Conservation (phyloP, 495 filamentous ascomycete genomes). For the Trichoderma reesei region DNA sequence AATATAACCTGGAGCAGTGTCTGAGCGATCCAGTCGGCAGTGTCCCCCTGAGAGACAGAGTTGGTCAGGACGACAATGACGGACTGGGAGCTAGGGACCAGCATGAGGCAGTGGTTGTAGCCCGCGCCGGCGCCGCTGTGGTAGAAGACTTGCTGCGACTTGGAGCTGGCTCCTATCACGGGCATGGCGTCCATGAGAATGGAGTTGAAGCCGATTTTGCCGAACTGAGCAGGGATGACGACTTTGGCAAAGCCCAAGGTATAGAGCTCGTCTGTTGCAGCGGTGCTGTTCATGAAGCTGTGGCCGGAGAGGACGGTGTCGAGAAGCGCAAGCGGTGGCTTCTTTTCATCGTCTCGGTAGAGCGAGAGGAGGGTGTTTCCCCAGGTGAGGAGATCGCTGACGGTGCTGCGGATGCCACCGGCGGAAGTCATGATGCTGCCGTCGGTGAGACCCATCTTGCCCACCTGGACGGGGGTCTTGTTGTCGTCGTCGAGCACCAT, state of each 20-base stretch:
- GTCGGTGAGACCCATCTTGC: too few relatives aligned
- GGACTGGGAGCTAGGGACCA: slow-evolving; percentile 21
- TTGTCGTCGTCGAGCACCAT: too few relatives aligned
- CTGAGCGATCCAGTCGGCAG: slow-evolving; percentile 22
- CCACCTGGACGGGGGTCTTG: too few relatives aligned
- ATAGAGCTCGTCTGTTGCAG: neutral
- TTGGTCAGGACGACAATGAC: slow-evolving; percentile 23
- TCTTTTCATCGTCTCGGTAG: neutral
- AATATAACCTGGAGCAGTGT: slow-evolving; percentile 18
- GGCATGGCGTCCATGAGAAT: slow-evolving; percentile 14
- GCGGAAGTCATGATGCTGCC: too few relatives aligned
- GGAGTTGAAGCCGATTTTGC: slow-evolving; percentile 10
- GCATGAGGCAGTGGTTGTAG: slow-evolving; percentile 13
- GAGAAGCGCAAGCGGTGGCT: neutral
- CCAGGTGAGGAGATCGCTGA: neutral
- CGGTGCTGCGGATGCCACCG: neutral
- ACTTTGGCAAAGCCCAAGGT: slow-evolving; percentile 9
- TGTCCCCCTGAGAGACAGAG: slow-evolving; percentile 18
- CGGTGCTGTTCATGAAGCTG: too few relatives aligned
- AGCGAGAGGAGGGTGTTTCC: neutral
- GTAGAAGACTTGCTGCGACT: slow-evolving; percentile 16
- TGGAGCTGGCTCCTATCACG: slow-evolving; percentile 13
- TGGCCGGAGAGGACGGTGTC: too few relatives aligned
- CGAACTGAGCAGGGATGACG: slow-evolving; percentile 13
- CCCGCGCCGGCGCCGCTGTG: slow-evolving; percentile 21